phyloP scores from a whole-genome alignment of 345 rosid genomes.

The Arabidopsis suecica region DNA sequence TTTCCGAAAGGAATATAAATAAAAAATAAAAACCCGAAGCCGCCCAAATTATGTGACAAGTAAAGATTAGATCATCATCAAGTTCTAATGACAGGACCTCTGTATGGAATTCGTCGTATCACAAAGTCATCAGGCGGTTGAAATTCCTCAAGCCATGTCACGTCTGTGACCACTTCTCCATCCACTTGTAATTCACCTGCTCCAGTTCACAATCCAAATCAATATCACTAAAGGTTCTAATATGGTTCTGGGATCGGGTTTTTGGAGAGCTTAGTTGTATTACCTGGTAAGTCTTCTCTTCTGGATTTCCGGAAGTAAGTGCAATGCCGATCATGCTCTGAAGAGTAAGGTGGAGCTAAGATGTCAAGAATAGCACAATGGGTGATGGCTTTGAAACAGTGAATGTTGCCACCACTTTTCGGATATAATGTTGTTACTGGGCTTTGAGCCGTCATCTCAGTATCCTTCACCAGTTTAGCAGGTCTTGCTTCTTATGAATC shows the following conservation, averaged over 20 bases:
- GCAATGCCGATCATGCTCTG: constrained; percentile 67
- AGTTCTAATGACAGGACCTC: constrained; percentile 78
- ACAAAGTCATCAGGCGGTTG: constrained; percentile 85
- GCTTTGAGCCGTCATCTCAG: constrained; percentile 69
- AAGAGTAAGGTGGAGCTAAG: constrained; percentile 75
- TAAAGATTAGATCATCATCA: constrained; percentile 23
- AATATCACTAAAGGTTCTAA: neutral
- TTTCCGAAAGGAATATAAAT: constrained; percentile 22
- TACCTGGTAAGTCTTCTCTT: constrained; percentile 68
- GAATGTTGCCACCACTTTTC: constrained; percentile 80
- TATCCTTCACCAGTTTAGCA: constrained; percentile 70
- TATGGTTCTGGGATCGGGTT: neutral
- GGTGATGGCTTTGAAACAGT: constrained; percentile 73
- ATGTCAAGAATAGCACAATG: constrained; percentile 83
- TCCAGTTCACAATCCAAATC: neutral
- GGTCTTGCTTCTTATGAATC: constrained; percentile 68
- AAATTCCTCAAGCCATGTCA: constrained; percentile 85
- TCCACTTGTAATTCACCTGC: constrained; percentile 67
- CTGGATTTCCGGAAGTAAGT: constrained; percentile 62
- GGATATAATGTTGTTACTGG: constrained; percentile 74
- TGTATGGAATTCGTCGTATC: constrained; percentile 67
- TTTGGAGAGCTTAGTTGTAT: constrained; percentile 25
- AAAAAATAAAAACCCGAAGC: constrained; percentile 13
- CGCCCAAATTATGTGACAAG: constrained; percentile 21
- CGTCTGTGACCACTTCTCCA: constrained; percentile 57